Conservation (phyloP, 2,329 filamentous ascomycete genomes). For the Exophiala sp. region DNA sequence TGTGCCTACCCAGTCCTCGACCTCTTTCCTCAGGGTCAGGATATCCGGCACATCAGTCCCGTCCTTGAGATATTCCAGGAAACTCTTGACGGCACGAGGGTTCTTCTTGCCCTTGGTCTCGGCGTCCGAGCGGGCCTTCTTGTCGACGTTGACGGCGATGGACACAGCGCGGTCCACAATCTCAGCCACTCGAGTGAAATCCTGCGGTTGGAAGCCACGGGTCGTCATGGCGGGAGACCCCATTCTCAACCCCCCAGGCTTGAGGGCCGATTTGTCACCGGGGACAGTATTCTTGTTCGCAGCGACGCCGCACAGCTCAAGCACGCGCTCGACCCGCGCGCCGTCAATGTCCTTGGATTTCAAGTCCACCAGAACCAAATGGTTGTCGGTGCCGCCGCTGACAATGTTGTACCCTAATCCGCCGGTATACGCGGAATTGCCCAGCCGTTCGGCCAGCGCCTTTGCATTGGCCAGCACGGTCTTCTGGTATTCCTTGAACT, state of each 20-base stretch:
- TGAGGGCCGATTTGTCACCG: constrained; percentile 94
- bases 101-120: constrained; percentile 32
- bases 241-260: constrained; percentile 89
- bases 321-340: constrained; percentile 84
- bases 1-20: constrained; percentile 34
- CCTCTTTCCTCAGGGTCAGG: constrained; percentile 31
- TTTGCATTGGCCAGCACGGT: constrained; percentile 88
- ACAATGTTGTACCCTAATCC: constrained; percentile 82
- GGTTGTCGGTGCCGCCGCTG: constrained; percentile 92
- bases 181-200: constrained; percentile 81
- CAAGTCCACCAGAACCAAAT: constrained; percentile 86
- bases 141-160: constrained; percentile 44
- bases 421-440: constrained; percentile 64
- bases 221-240: constrained; percentile 96
- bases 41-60: constrained; percentile 32
- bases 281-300: constrained; percentile 99
- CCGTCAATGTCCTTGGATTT: constrained; percentile 85
- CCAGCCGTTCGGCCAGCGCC: constrained; percentile 62
- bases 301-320: constrained; percentile 97
- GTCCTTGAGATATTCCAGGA: constrained; percentile 32
- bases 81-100: constrained; percentile 31
- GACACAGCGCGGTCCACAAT: constrained; percentile 90
- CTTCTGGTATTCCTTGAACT: constrained; percentile 89
- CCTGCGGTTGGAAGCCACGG: constrained; percentile 83
- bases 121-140: constrained; percentile 25